Base-by-base conservation (phyloP, 2,329 filamentous ascomycete genomes). In the Aspergillus alliaceus region DNA sequence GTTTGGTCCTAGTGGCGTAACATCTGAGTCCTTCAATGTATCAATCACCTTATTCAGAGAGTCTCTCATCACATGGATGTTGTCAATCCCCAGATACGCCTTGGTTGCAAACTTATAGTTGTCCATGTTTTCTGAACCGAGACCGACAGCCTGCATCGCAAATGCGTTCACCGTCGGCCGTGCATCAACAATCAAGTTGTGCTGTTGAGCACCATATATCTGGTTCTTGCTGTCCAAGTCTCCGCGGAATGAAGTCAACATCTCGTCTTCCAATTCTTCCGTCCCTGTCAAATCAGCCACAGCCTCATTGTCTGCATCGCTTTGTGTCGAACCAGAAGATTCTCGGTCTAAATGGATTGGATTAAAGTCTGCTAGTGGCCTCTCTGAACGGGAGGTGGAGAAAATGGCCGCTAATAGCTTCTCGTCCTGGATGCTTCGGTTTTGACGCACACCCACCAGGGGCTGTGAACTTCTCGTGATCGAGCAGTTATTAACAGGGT, bases 71-170 rank as follows among this genome's bases (percentile, higher is more conserved):
- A 97, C 92, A 70, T 99, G 95, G 59, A 99, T 98, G 72, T 99
- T 99, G 73, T 96, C 93, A 68, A 99, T 99, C 61, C 91, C 95
- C 55, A 99, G 83, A 70, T 96, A 99, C 29, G 89, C 89, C 75
- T 97, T 96, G 58, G 88, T 89, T 15, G 92, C 91, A 68, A 93
- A 93, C 60, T 89, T 91, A 78, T 99, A 99, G 75, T 96, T 90
- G 63, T 96, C 91, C 90, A 98, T 97, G 68, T 97, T 96, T 75
- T 99, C 95, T 0, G 93, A 96, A 2, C 95, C 95, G 72, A 93
- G 87, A 6, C 95, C 95, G 62, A 93, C 87, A 4, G 93, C 90
- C 72, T 97, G 93, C 84, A 97, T 98, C 6, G 92, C 92, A 64
- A 93, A 87, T 20, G 95, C 95, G 72, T 99, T 99, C 65, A 99